Percentiles rank a stretch among this genome's conserved stretches.
Evolutionary conservation across 139 green algal species (phyloP).

Genomic region (Chlamydomonas applanata): DNA sequence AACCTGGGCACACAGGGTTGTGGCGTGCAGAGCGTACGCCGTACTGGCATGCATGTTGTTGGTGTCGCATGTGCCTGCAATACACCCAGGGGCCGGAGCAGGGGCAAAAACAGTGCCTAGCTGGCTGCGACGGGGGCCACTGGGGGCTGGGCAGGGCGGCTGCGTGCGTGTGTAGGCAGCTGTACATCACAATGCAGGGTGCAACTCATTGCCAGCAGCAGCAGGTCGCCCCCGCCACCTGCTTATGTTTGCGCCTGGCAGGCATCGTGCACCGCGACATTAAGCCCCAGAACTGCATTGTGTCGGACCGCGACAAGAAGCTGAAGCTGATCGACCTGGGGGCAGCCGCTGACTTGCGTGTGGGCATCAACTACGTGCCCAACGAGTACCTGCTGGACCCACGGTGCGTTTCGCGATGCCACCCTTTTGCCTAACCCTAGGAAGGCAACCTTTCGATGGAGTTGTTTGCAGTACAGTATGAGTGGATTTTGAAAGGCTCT

Average conservation of each 20-base stretch:
- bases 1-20: neutral
- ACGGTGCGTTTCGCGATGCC: conserved; percentile 27
- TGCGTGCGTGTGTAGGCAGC: neutral
- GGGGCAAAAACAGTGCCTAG: neutral
- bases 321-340: conserved; percentile 93
- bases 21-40: too few species aligned
- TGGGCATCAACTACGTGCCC: conserved; percentile 94
- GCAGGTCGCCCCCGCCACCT: neutral
- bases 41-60: too few species aligned
- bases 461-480: too few species aligned
- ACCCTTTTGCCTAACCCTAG: too few species aligned
- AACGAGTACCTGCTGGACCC: conserved; percentile 93
- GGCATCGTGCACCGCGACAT: conserved; percentile 91
- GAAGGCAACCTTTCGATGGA: too few species aligned
- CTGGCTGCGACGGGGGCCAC: too few species aligned
- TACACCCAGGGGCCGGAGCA: too few species aligned
- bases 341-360: conserved; percentile 83
- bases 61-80: neutral
- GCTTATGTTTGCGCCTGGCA: neutral
- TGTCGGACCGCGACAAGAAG: conserved; percentile 51
- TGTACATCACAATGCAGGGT: too few species aligned
- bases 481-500: too few species aligned
- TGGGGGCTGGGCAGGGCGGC: too few species aligned
- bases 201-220: too few species aligned
- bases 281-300: conserved; percentile 90